Base-by-base conservation (phyloP, 768 basidiomycete genomes). In the Hericium coralloides region DNA sequence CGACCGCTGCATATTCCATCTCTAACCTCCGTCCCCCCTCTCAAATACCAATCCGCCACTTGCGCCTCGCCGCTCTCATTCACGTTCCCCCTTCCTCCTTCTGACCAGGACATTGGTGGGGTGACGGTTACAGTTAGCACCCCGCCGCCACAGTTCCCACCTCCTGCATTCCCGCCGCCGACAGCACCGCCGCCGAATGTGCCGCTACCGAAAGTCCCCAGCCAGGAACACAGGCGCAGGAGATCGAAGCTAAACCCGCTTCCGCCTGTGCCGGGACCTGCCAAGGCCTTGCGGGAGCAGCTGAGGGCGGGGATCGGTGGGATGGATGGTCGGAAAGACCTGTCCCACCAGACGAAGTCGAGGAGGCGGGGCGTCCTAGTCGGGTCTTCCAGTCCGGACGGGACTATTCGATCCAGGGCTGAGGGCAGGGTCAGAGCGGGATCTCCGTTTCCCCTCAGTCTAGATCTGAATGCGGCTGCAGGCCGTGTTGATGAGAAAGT, bases 51-150 rank as follows among this genome's bases (percentile, higher is more conserved):
- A 31, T 31, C 31, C 6, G 41, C 38, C 15, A 43, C 38, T 26
- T 45, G 43, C 43, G n/a, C 43, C 8, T 57, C 60, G 39, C 54
- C 59, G 6, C 57, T 58, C 23, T 60, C 60, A 10, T 38, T 62
- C 22, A 55, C 60, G 17, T 60, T 62, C 39, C 60, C 60, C 18
- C 59, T 60, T 2, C 60, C 56, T 22, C 59, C 59, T 45, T 45
- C 20, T 49, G 55, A 55, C 26, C 36, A 48, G 5, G 37, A 47
- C 4, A 14, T 50, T n/a, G n/a, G 49, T 23, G 60, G 56, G 7
- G 53, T 60, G 18, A 60, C 56, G 15, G 55, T 57, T 18, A 55
- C 52, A 14, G 53, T 57, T 14, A 37, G n/a, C 17, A 53, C 53
- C 18, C 50, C 58, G 15, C 41, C 52, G 17, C 56, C 56, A 38